Evolutionary conservation across 768 basidiomycete species (phyloP).

Genomic region (Boletus eberwhitei): DNA sequence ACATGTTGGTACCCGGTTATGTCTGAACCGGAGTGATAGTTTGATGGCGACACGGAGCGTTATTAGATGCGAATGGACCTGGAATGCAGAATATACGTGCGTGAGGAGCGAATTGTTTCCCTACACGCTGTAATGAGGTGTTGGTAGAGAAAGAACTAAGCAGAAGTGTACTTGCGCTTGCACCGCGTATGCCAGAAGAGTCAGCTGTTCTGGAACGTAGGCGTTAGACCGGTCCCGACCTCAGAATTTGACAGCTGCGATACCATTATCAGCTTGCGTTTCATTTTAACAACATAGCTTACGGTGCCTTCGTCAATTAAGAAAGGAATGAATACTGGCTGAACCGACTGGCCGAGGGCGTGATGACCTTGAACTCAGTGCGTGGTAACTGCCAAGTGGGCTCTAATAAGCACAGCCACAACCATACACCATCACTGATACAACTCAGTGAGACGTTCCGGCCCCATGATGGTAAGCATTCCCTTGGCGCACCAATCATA

Average conservation of each 20-base stretch:
- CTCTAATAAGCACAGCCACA: slow-evolving; percentile 8
- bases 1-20: slow-evolving; percentile 2
- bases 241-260: slow-evolving; percentile 7
- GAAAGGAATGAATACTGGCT: background rate
- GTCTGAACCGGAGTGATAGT: background rate
- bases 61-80: background rate
- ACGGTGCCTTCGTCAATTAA: background rate
- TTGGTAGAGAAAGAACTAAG: background rate
- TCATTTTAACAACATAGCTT: background rate
- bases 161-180: background rate
- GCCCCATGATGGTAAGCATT: no score
- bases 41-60: background rate
- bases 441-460: no score
- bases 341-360: background rate
- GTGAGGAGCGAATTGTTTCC: background rate
- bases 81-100: background rate
- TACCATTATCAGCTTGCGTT: slow-evolving; percentile 3
- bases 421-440: background rate
- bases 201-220: background rate
- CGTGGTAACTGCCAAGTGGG: background rate
- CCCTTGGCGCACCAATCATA: no score
- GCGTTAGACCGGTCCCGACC: slow-evolving; percentile 8
- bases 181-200: background rate
- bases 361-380: background rate
- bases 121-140: slow-evolving; percentile 7